Evolutionary conservation across 2,329 filamentous ascomycete genomes (phyloP).

Genomic region (Chaetothyriales sp.): DNA sequence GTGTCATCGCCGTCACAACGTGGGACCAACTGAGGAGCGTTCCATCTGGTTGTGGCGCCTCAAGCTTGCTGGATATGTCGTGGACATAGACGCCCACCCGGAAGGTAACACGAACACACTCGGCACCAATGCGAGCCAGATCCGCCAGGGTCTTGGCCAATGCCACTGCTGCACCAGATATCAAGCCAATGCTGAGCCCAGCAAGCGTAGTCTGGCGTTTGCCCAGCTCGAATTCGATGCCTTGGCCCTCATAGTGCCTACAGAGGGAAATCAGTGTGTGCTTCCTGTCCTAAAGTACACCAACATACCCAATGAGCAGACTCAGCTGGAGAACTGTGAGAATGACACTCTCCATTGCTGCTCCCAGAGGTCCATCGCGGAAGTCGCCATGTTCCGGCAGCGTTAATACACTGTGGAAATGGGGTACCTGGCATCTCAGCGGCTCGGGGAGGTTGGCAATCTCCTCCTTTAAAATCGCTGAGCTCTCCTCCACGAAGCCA

Average conservation of each 20-base stretch:
- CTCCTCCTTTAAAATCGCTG: constrained; percentile 28
- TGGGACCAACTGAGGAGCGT: constrained; percentile 18
- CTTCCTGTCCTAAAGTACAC: constrained; percentile 2
- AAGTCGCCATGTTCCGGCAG: constrained; percentile 7
- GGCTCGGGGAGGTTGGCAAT: constrained; percentile 16
- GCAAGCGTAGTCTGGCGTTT: constrained; percentile 21
- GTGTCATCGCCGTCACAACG: constrained; percentile 14
- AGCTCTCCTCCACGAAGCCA: constrained; percentile 28
- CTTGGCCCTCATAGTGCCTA: constrained; percentile 18
- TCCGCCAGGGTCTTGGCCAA: constrained; percentile 27
- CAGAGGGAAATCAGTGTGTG: constrained; percentile 4
- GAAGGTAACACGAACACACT: constrained; percentile 32
- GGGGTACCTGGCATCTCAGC: constrained; percentile 12
- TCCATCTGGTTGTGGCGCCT: constrained; percentile 17
- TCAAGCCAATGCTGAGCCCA: constrained; percentile 33
- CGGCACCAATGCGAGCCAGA: constrained; percentile 27
- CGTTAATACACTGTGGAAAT: constrained; percentile 11
- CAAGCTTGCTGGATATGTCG: constrained; percentile 29
- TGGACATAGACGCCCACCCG: constrained; percentile 32
- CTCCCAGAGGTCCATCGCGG: constrained; percentile 28
- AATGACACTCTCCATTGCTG: constrained; percentile 29
- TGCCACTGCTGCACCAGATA: constrained; percentile 30
- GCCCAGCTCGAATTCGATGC: constrained; percentile 14
- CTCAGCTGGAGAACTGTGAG: constrained; percentile 29
- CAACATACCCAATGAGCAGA: constrained; percentile 29